A percentile compares a stretch with the other conserved stretches of the same genome.
These are phyloP conservation scores for Gypsophila paniculata DNA, from an alignment of 179 eudicot species.

Conservation along the genomic window DNA sequence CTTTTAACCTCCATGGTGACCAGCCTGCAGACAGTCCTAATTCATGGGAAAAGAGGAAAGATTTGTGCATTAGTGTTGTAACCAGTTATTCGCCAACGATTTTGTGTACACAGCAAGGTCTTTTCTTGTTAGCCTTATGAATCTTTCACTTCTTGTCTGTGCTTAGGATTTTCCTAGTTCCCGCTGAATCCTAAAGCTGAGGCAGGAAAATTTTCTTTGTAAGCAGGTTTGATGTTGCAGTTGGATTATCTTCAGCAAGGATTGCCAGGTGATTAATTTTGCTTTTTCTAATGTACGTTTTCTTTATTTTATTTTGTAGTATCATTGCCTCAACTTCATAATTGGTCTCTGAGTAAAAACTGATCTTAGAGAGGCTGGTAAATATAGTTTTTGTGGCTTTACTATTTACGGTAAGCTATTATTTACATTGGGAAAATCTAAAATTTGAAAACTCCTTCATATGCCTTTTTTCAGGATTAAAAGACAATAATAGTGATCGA, in stretches of 20 bases:
- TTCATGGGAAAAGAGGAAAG: slow-evolving; percentile 89
- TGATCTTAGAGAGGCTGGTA: not conserved
- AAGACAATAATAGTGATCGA: not conserved
- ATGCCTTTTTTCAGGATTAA: not conserved
- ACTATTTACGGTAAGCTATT: not conserved
- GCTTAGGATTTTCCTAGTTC: not conserved
- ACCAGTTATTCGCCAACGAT: slow-evolving; percentile 86
- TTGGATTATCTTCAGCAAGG: slow-evolving; percentile 71
- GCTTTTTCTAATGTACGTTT: not conserved
- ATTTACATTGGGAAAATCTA: not conserved
- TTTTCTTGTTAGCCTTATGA: slow-evolving; percentile 4
- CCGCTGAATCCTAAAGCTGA: slow-evolving; percentile 1
- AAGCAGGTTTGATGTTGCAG: slow-evolving; percentile 65
- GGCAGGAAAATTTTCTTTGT: slow-evolving; percentile 3
- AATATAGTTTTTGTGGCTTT: not conserved
- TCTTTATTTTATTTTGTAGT: not conserved
- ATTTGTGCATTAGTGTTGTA: slow-evolving; percentile 74
- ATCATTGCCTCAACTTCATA: not conserved
- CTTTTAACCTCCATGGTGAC: slow-evolving; percentile 88
- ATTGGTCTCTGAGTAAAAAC: not conserved
- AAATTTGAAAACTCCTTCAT: not conserved
- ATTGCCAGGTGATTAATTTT: slow-evolving; percentile 55
- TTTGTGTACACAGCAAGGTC: slow-evolving; percentile 95
- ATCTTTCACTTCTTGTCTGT: slow-evolving; percentile 8
- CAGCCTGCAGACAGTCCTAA: slow-evolving; percentile 69